Evolutionary conservation across 257 asterid species (phyloP).

Genomic region (Solanum lycopersicoides): DNA sequence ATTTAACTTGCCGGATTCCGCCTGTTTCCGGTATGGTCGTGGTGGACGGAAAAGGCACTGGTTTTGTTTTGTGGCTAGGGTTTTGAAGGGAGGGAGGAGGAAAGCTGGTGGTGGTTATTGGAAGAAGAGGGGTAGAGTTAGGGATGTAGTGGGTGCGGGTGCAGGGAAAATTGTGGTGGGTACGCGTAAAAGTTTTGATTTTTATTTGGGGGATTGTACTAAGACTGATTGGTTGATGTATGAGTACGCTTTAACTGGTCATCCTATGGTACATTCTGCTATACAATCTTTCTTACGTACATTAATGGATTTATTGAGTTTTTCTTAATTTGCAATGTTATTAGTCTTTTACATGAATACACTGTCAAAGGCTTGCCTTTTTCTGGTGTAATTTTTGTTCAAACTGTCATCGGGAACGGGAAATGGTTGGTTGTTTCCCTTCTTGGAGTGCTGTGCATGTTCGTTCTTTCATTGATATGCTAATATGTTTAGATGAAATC

Average conservation of each 20-base stretch:
- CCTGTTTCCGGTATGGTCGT: constrained; percentile 22
- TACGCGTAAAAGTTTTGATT: constrained; percentile 21
- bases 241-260: constrained; percentile 21
- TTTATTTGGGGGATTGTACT: constrained; percentile 16
- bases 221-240: constrained; percentile 34
- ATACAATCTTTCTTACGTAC: not conserved
- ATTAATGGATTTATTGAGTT: not conserved
- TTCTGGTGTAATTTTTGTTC: not conserved
- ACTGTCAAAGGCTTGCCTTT: not conserved
- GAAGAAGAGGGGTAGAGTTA: constrained; percentile 16
- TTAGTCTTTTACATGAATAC: not conserved
- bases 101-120: constrained; percentile 26
- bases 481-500: not conserved
- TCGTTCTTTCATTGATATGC: not conserved
- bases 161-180: constrained; percentile 23
- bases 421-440: not conserved
- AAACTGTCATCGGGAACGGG: not conserved
- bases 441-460: not conserved
- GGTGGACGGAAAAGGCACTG: constrained; percentile 28
- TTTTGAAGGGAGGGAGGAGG: constrained; percentile 8
- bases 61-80: constrained; percentile 23
- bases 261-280: constrained; percentile 14
- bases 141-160: constrained; percentile 18
- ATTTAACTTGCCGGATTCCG: constrained; percentile 13
- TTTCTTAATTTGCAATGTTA: not conserved